Evolutionary conservation across 345 rosid species (phyloP).

Genomic region (Brassica nigra): DNA sequence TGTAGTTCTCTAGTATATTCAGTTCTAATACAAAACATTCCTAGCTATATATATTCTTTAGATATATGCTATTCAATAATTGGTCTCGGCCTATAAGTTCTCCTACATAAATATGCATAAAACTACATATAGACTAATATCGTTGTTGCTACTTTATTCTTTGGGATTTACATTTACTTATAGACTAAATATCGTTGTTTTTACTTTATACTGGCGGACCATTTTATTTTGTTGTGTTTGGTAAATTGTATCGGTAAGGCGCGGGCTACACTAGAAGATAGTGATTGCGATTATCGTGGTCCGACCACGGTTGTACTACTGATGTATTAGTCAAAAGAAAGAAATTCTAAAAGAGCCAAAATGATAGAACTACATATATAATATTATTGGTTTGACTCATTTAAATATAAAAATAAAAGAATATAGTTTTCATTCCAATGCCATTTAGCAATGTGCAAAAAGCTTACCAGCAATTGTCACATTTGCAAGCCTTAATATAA

Average conservation of each 20-base stretch:
- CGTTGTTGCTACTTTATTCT: neutral
- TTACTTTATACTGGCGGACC: constrained; percentile 9
- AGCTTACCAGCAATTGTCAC: constrained; percentile 28
- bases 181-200: neutral
- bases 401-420: neutral
- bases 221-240: neutral
- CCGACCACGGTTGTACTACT: neutral
- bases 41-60: neutral
- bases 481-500: constrained; percentile 39
- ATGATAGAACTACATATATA: constrained; percentile 1
- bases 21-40: constrained; percentile 11
- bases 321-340: constrained; percentile 26
- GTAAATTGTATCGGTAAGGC: constrained; percentile 5
- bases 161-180: neutral
- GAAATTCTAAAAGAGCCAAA: constrained; percentile 17
- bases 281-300: constrained; percentile 6
- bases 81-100: neutral
- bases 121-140: neutral
- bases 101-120: neutral
- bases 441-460: constrained; percentile 31
- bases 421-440: constrained; percentile 38
- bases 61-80: constrained; percentile 1
- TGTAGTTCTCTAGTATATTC: neutral
- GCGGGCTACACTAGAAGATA: neutral
- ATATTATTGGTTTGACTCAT: neutral